Conservation (phyloP, 2,329 filamentous ascomycete species). For the Diatrype stigma region DNA sequence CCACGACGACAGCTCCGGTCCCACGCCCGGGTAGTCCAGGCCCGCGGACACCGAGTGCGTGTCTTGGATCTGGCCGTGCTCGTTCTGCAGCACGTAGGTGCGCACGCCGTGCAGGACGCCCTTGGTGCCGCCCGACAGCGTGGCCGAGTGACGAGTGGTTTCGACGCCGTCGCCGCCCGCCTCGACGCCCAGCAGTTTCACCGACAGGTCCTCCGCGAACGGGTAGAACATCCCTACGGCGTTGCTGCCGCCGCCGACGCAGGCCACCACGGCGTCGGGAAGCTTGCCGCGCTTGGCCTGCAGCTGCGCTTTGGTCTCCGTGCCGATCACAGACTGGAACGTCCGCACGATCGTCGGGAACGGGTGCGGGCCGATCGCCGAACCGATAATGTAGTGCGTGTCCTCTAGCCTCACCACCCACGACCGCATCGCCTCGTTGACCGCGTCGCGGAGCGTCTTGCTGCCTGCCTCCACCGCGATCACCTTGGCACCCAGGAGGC, state of each 20-base stretch:
- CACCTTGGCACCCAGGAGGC: slow-evolving; percentile 87
- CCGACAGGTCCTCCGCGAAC: slow-evolving; percentile 77
- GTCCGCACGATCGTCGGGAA: slow-evolving; percentile 97
- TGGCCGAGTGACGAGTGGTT: slow-evolving; percentile 81
- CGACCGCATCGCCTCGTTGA: slow-evolving; percentile 90
- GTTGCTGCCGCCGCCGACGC: slow-evolving; percentile 92
- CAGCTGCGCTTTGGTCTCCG: slow-evolving; percentile 93
- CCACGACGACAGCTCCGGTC: slow-evolving; percentile 87
- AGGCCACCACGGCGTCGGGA: slow-evolving; percentile 93
- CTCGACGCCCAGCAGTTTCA: slow-evolving; percentile 90
- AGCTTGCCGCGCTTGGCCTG: slow-evolving; percentile 77
- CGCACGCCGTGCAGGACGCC: slow-evolving; percentile 94
- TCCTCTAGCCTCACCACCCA: slow-evolving; percentile 93
- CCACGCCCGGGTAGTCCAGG: slow-evolving; percentile 94
- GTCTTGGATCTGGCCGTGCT: slow-evolving; percentile 87
- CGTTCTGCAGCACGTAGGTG: slow-evolving; percentile 91
- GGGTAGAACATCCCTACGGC: slow-evolving; percentile 98
- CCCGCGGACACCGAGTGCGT: slow-evolving; percentile 97
- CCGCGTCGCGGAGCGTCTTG: slow-evolving; percentile 76
- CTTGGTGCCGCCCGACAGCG: slow-evolving; percentile 78
- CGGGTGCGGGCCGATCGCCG: slow-evolving; percentile 93
- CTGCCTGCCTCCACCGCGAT: slow-evolving; percentile 90
- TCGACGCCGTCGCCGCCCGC: slow-evolving; percentile 91
- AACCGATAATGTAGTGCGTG: slow-evolving; percentile 97
- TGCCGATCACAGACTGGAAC: slow-evolving; percentile 94